These are phyloP conservation scores for Calonectria multiphialidica DNA, from an alignment of 2,329 filamentous ascomycete genomes.

Conservation along the genomic window DNA sequence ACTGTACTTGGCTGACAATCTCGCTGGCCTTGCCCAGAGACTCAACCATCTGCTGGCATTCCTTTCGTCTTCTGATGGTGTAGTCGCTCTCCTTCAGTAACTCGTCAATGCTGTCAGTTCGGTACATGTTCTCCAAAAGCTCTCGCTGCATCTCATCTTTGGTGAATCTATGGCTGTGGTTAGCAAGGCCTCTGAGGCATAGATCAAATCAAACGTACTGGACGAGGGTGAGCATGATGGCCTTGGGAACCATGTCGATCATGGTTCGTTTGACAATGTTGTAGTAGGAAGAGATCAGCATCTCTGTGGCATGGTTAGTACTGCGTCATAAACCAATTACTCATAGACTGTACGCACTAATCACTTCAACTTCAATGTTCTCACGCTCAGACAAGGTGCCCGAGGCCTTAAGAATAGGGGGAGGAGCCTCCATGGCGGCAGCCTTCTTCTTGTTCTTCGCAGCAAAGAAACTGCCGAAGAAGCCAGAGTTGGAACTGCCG, in stretches of 20 bases:
- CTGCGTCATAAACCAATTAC: background rate
- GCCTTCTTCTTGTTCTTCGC: constrained; percentile 99
- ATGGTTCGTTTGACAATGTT: constrained; percentile 98
- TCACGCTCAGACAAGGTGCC: constrained; percentile 95
- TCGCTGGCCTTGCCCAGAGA: constrained; percentile 90
- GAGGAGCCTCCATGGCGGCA: constrained; percentile 98
- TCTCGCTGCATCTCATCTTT: constrained; percentile 99
- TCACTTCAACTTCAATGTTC: constrained; percentile 96
- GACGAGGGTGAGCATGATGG: constrained; percentile 97
- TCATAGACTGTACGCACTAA: constrained; percentile 74
- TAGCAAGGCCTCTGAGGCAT: background rate
- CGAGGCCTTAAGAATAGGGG: constrained; percentile 92
- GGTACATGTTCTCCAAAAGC: constrained; percentile 97
- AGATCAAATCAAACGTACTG: constrained; percentile 72
- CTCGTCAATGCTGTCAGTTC: constrained; percentile 89
- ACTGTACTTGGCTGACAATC: constrained; percentile 88
- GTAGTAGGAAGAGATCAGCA: constrained; percentile 96
- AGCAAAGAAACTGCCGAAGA: constrained; percentile 98
- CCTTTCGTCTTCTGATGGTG: constrained; percentile 93
- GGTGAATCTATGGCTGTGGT: constrained; percentile 73
- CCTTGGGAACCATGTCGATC: constrained; percentile 99
- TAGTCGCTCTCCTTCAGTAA: constrained; percentile 98
- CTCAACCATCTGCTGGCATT: constrained; percentile 99
- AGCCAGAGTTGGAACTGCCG: constrained; percentile 75
- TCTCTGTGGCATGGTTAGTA: constrained; percentile 67